Evolutionary conservation across 208 protist genomes (phyloP).

Genomic region (Leishmania braziliensis): DNA sequence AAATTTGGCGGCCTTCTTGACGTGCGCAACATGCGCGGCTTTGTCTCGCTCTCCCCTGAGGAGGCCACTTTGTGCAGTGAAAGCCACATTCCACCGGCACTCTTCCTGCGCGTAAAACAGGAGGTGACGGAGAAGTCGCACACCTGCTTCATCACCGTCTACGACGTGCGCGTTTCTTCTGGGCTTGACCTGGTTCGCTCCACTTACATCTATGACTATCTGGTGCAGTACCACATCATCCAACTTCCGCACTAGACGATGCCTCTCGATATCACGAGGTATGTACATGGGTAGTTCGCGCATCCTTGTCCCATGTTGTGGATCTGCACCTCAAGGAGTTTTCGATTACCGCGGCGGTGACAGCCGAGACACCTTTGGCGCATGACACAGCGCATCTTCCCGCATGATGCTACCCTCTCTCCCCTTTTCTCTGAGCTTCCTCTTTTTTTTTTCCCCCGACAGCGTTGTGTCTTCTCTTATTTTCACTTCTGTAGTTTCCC

Average conservation of each 20-base stretch:
- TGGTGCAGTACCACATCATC: constrained; percentile 67
- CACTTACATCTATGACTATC: constrained; percentile 71
- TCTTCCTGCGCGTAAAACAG: constrained; percentile 88
- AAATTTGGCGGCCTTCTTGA: constrained; percentile 82
- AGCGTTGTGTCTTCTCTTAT: neutral
- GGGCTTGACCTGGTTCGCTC: constrained; percentile 83
- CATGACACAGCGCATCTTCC: neutral
- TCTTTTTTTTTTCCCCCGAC: constrained; percentile 10
- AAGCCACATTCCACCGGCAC: constrained; percentile 82
- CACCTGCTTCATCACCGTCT: constrained; percentile 70
- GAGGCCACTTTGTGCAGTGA: constrained; percentile 85
- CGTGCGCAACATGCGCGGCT: constrained; percentile 83
- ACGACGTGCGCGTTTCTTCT: constrained; percentile 83
- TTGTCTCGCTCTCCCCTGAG: constrained; percentile 71
- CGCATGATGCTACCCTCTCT: neutral
- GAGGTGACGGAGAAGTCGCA: constrained; percentile 82
- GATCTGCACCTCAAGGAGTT: neutral
- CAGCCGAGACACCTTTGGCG: neutral
- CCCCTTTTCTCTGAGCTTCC: neutral
- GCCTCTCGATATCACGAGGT: too few species aligned
- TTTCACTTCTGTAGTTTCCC: neutral
- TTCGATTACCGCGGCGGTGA: neutral
- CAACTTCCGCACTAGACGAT: constrained; percentile 39
- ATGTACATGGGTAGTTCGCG: too few species aligned
- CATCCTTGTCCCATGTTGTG: neutral